Evolutionary conservation across 2,329 filamentous ascomycete species (phyloP).

Genomic region (Aspergillus puulaauensis): DNA sequence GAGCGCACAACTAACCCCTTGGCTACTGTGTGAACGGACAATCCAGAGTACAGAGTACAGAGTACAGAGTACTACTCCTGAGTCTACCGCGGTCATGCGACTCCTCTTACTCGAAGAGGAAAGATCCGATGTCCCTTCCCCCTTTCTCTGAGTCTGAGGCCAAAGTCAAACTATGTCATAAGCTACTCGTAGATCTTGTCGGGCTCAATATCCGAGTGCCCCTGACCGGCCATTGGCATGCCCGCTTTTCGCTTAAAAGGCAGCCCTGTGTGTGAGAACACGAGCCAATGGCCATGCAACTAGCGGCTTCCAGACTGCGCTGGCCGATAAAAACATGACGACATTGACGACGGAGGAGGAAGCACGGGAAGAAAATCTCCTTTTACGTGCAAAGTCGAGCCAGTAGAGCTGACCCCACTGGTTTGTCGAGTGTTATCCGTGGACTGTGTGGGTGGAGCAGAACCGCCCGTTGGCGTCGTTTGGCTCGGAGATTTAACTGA

Average conservation of each 20-base stretch:
- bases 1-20: not conserved
- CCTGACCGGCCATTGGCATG: not conserved
- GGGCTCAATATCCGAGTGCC: not conserved
- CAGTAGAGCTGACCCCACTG: not conserved
- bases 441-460: not conserved
- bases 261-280: not conserved
- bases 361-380: not conserved
- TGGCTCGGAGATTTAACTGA: slow-evolving; percentile 3
- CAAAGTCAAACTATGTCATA: not conserved
- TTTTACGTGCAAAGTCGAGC: too few relatives aligned
- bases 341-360: not conserved
- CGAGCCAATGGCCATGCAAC: not conserved
- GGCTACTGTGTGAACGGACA: too few relatives aligned
- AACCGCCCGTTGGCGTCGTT: not conserved
- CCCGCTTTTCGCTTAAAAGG: too few relatives aligned
- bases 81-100: not conserved
- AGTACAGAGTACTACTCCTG: too few relatives aligned
- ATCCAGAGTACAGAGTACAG: too few relatives aligned
- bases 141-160: not conserved
- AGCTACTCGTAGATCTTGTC: not conserved
- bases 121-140: not conserved
- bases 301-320: not conserved
- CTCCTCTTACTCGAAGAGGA: not conserved
- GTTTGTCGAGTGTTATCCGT: not conserved
- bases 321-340: not conserved